Conservation (phyloP, 257 asterid genomes). For the Solanum tarapatanum region DNA sequence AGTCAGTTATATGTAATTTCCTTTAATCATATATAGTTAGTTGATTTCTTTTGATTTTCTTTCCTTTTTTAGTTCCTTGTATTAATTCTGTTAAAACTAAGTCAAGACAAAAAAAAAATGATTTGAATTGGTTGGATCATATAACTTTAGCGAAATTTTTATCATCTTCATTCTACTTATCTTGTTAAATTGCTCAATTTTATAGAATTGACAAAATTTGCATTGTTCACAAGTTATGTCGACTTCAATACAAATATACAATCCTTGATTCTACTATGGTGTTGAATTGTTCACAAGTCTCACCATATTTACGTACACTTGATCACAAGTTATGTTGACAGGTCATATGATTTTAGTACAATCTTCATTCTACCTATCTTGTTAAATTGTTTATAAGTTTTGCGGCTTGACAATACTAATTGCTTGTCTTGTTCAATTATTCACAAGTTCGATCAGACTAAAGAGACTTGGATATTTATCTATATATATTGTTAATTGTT, state of each 20-base stretch:
- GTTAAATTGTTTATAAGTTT: neutral
- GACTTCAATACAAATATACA: neutral
- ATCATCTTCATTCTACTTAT: neutral
- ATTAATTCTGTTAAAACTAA: neutral
- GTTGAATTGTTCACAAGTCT: neutral
- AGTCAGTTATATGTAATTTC: neutral
- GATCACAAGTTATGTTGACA: neutral
- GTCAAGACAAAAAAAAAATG: neutral
- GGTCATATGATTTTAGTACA: neutral
- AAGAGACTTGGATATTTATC: neutral
- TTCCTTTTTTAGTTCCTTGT: neutral
- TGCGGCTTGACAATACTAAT: neutral
- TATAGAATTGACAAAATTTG: neutral
- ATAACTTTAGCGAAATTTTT: no score
- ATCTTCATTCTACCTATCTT: neutral
- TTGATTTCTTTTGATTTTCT: neutral
- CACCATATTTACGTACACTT: no score
- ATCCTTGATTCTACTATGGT: neutral
- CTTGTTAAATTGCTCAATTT: neutral
- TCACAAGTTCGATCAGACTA: no score
- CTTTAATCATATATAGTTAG: neutral
- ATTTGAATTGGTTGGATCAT: no score
- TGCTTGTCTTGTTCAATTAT: neutral
- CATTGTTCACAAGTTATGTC: neutral
- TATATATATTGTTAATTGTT: neutral